phyloP scores from a whole-genome alignment of 1,284 basidiomycete species.

The Coriolopsis trogii region DNA sequence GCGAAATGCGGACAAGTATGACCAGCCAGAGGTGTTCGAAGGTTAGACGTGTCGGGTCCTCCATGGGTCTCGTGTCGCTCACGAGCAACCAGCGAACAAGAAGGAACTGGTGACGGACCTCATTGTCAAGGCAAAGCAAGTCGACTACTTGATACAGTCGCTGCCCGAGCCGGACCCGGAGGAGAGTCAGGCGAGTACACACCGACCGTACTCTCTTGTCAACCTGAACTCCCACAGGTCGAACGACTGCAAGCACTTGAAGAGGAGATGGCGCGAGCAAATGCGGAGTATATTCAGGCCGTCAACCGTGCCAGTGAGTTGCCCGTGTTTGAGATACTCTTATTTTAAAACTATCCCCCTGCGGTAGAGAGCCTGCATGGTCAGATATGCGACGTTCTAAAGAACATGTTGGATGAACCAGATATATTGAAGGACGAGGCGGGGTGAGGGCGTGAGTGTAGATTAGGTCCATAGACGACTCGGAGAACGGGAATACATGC shows the following conservation, averaged over 20 bases:
- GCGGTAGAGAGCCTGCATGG: slow-evolving; percentile 67
- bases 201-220: neutral
- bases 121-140: slow-evolving; percentile 81
- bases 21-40: slow-evolving; percentile 67
- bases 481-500: neutral
- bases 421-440: slow-evolving; percentile 23
- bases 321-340: neutral
- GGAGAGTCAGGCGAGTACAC: slow-evolving; percentile 60
- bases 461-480: too few species aligned
- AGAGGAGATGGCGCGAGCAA: slow-evolving; percentile 67
- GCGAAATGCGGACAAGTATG: slow-evolving; percentile 69
- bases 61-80: slow-evolving; percentile 5
- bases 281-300: slow-evolving; percentile 72
- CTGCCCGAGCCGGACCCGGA: slow-evolving; percentile 76
- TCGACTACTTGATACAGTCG: slow-evolving; percentile 78
- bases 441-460: too few species aligned
- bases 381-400: slow-evolving; percentile 62
- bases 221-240: slow-evolving; percentile 46
- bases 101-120: slow-evolving; percentile 80
- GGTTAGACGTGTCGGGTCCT: slow-evolving; percentile 45
- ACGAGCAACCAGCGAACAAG: slow-evolving; percentile 60
- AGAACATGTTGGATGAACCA: slow-evolving; percentile 57
- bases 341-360: neutral
- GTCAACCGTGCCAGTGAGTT: slow-evolving; percentile 74
- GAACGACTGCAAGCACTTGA: slow-evolving; percentile 63